Conservation (phyloP, 257 asterid species). For the Anisodus tanguticus region DNA sequence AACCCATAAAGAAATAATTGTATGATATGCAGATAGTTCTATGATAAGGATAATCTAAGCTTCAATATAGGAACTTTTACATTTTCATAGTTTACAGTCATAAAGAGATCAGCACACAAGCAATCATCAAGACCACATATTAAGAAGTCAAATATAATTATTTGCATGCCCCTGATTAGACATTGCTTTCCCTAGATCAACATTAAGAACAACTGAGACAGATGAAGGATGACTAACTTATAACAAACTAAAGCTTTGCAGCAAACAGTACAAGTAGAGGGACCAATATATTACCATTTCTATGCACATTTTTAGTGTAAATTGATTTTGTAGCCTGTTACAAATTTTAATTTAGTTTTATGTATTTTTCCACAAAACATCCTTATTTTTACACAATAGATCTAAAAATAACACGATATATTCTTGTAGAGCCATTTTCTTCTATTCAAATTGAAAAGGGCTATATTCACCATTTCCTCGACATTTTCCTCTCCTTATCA, state of each 20-base stretch:
- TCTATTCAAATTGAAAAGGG: too few relatives aligned
- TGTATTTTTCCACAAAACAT: too few relatives aligned
- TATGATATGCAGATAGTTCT: not conserved
- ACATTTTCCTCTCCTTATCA: not conserved
- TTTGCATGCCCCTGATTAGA: slow-evolving; percentile 1
- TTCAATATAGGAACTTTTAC: not conserved
- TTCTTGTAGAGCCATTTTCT: too few relatives aligned
- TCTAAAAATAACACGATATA: too few relatives aligned
- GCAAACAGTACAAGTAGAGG: not conserved
- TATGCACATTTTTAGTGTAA: not conserved
- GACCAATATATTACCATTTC: not conserved
- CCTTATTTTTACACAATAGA: too few relatives aligned
- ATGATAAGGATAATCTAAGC: not conserved
- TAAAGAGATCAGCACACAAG: not conserved
- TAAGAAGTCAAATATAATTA: slow-evolving; percentile 1
- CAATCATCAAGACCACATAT: not conserved
- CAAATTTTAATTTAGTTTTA: too few relatives aligned
- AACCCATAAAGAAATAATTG: not conserved
- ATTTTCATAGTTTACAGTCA: not conserved
- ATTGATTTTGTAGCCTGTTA: too few relatives aligned
- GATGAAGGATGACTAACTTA: slow-evolving; percentile 1
- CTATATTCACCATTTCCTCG: too few relatives aligned
- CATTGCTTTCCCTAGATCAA: not conserved
- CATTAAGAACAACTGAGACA: not conserved
- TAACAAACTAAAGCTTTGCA: not conserved